phyloP scores from a whole-genome alignment of 1,139 yeast genomes.

The Hyphopichia burtonii region DNA sequence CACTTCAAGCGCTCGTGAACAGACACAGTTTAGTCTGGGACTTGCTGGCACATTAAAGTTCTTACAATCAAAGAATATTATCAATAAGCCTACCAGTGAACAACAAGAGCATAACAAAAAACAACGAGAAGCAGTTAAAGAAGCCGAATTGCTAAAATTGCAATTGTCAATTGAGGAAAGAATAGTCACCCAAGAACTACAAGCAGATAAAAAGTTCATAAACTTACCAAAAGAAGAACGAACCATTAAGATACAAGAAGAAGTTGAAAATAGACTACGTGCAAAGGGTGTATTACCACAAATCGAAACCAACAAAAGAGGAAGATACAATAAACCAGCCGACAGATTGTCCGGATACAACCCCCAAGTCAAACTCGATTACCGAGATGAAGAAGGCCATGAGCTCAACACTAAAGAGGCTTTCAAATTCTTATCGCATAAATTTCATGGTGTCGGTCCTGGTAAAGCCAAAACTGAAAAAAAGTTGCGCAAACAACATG shows the following conservation, averaged over 20 bases:
- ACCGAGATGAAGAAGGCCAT: slow-evolving; percentile 72
- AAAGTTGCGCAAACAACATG: not conserved
- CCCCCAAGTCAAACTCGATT: slow-evolving; percentile 64
- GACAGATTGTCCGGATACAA: slow-evolving; percentile 46
- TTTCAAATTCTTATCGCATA: slow-evolving; percentile 78
- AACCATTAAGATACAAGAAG: slow-evolving; percentile 23
- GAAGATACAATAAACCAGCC: not conserved
- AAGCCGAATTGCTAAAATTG: slow-evolving; percentile 33
- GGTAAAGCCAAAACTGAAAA: slow-evolving; percentile 10
- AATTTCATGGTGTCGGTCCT: slow-evolving; percentile 68
- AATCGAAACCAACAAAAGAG: slow-evolving; percentile 2
- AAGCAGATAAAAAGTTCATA: slow-evolving; percentile 28
- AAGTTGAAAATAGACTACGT: slow-evolving; percentile 29
- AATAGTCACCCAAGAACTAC: slow-evolving; percentile 40
- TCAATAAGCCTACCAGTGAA: slow-evolving; percentile 16
- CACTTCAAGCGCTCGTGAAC: too few species aligned
- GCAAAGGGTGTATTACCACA: slow-evolving; percentile 23
- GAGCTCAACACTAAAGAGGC: slow-evolving; percentile 72
- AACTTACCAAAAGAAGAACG: slow-evolving; percentile 30
- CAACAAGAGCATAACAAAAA: slow-evolving; percentile 14
- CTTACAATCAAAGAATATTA: slow-evolving; percentile 45
- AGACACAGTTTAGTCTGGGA: slow-evolving; percentile 25
- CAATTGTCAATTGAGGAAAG: slow-evolving; percentile 39
- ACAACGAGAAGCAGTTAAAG: slow-evolving; percentile 28
- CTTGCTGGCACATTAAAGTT: slow-evolving; percentile 58